phyloP scores from a whole-genome alignment of 352 stramenopile genomes.

The Phytopythium helicoides region DNA sequence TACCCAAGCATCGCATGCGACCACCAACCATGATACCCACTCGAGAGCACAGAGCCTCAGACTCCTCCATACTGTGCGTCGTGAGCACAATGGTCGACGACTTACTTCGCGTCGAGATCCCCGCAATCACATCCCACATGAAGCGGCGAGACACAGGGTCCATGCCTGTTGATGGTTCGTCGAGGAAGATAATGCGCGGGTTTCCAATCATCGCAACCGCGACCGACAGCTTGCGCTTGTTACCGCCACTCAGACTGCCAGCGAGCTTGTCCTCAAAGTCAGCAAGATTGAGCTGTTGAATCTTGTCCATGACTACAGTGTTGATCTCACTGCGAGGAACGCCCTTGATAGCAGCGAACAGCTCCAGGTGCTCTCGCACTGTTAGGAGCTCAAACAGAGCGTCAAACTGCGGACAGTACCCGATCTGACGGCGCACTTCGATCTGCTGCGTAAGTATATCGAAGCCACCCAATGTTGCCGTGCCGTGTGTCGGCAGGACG shows the following conservation, averaged over 20 bases:
- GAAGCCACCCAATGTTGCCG: constrained; percentile 39
- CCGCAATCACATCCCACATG: constrained; percentile 90
- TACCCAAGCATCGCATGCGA: constrained; percentile 42
- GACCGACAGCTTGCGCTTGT: too few species aligned
- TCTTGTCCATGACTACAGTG: too few species aligned
- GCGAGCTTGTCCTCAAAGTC: too few species aligned
- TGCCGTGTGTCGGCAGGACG: constrained; percentile 41
- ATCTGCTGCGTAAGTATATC: constrained; percentile 57
- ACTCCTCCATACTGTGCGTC: constrained; percentile 93
- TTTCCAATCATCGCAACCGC: constrained; percentile 92
- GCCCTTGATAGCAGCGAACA: constrained; percentile 91
- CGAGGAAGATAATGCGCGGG: constrained; percentile 85
- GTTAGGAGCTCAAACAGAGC: constrained; percentile 82
- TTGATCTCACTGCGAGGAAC: constrained; percentile 82
- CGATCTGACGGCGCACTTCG: constrained; percentile 65
- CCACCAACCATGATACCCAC: constrained; percentile 91
- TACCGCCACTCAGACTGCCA: too few species aligned
- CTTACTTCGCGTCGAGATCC: constrained; percentile 53
- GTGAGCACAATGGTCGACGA: constrained; percentile 84
- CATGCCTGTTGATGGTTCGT: constrained; percentile 89
- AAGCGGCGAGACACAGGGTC: constrained; percentile 91
- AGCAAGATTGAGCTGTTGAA: too few species aligned
- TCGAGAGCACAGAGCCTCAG: constrained; percentile 86
- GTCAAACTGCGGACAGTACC: constrained; percentile 92
- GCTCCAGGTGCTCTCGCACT: constrained; percentile 84